Percentiles rank a stretch among this genome's conserved stretches.
phyloP scores from a whole-genome alignment of 495 filamentous ascomycete species.

The Penicillium argentinense region DNA sequence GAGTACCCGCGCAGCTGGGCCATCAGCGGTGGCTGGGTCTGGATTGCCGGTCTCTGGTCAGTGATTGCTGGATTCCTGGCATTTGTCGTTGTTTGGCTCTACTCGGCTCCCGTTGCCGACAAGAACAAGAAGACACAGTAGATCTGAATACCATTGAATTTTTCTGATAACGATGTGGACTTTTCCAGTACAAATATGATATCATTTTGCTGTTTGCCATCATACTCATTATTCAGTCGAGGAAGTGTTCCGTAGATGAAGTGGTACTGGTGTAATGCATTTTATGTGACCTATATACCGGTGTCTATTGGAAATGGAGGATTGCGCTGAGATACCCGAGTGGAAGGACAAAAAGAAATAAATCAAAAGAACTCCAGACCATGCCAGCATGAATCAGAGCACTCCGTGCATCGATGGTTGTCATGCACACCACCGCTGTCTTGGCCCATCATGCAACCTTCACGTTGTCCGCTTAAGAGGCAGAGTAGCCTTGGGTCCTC shows the following conservation, averaged over 20 bases:
- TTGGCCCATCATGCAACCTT: neutral
- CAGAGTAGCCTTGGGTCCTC: neutral
- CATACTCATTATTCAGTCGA: neutral
- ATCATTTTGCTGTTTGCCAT: neutral
- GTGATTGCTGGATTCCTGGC: slow-evolving; percentile 81
- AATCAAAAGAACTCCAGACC: slow-evolving; percentile 24
- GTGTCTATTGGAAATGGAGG: slow-evolving; percentile 7
- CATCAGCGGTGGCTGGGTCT: slow-evolving; percentile 91
- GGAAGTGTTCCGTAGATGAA: neutral
- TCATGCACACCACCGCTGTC: slow-evolving; percentile 6
- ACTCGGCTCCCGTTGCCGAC: slow-evolving; percentile 61
- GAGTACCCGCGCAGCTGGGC: slow-evolving; percentile 90
- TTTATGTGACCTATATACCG: neutral
- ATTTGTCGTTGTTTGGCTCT: slow-evolving; percentile 90
- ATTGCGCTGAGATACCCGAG: slow-evolving; percentile 5
- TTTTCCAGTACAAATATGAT: slow-evolving; percentile 8
- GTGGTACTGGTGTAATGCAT: neutral
- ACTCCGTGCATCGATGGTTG: slow-evolving; percentile 2
- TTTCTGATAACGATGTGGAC: slow-evolving; percentile 21
- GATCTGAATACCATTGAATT: slow-evolving; percentile 23
- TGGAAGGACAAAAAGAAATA: slow-evolving; percentile 5
- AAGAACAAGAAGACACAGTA: slow-evolving; percentile 73
- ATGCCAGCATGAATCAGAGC: slow-evolving; percentile 29
- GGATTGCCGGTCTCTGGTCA: slow-evolving; percentile 84
- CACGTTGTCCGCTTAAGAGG: neutral